Evolutionary conservation across 805 yeast species (phyloP), one percentile per base, ranked within the genome.

Genomic region (Yarrowia sp.): DNA sequence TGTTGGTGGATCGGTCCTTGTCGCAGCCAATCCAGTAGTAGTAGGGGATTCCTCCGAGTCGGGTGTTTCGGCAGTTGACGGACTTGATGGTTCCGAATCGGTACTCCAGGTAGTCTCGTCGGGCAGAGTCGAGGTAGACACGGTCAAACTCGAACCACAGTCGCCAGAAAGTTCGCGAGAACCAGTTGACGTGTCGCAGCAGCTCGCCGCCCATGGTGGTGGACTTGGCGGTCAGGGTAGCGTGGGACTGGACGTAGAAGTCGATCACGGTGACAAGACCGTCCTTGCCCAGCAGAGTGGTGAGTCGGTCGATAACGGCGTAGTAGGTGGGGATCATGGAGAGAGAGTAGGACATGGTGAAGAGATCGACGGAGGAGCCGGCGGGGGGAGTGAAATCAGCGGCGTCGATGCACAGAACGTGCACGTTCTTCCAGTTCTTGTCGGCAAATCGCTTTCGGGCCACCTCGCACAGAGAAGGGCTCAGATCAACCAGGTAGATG

Each of bases 241-340:
- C 87, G 55, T 80, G 77, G 30, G 89, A 82, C 75, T 90, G 95
- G 69, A 89, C 89, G 68, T 94, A 94, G 76, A 90, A 91, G 75
- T 90, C 96, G 61, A 90, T 91, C 68, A 89, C 85, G 39, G 89
- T 86, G 67, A 89, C 80, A 14, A 90, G 76, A 47, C 95, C 94
- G 63, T 80, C 76, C 42, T 81, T 79, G 65, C 83, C 83, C 68
- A 85, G 81, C 71, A 90, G 77, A 63, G 83, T 74, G 17, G 79
- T 75, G 12, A 89, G 87, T 72, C 87, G 87, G 75, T 91, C 96
- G 70, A 90, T 81, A 12, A 91, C 89, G 12, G 93, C 87, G 77
- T 90, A 89, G 77, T 87, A 91, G 46, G 90, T 82, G 53, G 96
- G 96, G 73, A 90, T 90, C 96, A 90, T 90, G 19, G 94, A 89